Evolutionary conservation across 257 asterid species (phyloP), one percentile per base, ranked within the genome.

Genomic region (Orobanche coerulescens): DNA sequence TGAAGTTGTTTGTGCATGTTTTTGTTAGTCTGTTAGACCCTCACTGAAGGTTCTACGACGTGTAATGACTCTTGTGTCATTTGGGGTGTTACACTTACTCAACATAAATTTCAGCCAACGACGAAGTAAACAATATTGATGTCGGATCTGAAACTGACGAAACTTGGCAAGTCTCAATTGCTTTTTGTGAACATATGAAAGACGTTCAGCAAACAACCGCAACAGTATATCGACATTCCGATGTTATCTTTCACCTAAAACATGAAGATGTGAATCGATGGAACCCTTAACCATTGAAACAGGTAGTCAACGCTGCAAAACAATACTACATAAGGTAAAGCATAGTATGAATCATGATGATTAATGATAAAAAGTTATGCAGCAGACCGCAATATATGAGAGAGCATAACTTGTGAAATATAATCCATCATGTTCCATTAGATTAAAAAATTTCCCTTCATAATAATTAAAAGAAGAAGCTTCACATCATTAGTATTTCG

Each of bases 221-320:
- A 93, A 65, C 37, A 89, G 73, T 63, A 89, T 96, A 72, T 93
- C 99, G 77, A 81, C 64, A 50, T 80, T 84, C 99, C 99, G 86
- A 60, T 92, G 96, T 73, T 93, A 97, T 77, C 97, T 78, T 78
- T 89, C 99, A 71, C 96, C 99, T 71, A 93, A 81, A 59, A 79
- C 94, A 74, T 81, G 99, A 73, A 93, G 88, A 76, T 93, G 86
- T 12, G 96, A 86, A 84, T 93, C 99, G 5, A 84, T 68, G 68
- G 99, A 93, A 78, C 92, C 90, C 78, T 93, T 97, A 69, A 93
- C 97, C 61, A 97, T 97, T 37, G 99, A 89, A 74, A 93, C 90
- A 62, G 99, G 95, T 23, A 89, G 94, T 64, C 96, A 86, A 3
- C 78, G 90, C 97, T 93, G 97, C 66, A 61, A 79, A n/a, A 73